Evolutionary conservation across 805 yeast genomes (phyloP), one percentile per base, ranked within the genome.

Genomic region (Wickerhamomyces canadensis): DNA sequence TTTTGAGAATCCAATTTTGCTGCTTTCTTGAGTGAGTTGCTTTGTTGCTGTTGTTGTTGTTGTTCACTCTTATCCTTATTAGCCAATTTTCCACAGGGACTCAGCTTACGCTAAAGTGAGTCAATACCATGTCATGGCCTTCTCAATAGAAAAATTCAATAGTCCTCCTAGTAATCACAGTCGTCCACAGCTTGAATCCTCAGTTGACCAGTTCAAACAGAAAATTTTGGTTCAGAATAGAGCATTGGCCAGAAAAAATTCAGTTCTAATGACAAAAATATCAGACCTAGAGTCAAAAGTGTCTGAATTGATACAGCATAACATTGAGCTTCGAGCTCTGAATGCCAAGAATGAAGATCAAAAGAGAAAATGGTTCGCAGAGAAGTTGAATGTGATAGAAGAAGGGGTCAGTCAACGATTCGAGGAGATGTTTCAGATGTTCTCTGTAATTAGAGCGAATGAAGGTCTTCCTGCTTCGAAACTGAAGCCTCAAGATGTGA

Each of bases 241-340:
- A 36, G 68, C 72, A n/a, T 57, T 83, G 19, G 85, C 85, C 1
- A 74, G 68, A 43, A 72, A 70, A 34, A 80, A 78, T 52, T 70
- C 81, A 3, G 53, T 65, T 17, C 60, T 80, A 52, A 63, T 71
- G 66, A 53, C 68, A 27, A 73, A 66, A 44, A 62, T 81, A 19
- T 56, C 70, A 4, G 75, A 69, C 21, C 54, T 83, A 53, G 86
- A 80, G 53, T 52, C 58, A 11, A 70, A 65, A 40, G 53, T 78
- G 18, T 61, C 68, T 17, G 74, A 70, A 15, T 54, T 78, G 46
- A 65, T 69, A 12, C 68, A 65, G 40, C 80, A 76, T 43, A 77
- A 76, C 45, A 60, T 70, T 38, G 51, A 53, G 24, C 49, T 73
- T 24, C 58, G 72, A 39, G 64, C 69, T 2, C 55, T 52, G 28